Conservation (phyloP, 345 rosid species). For the Melaleuca alternifolia region DNA sequence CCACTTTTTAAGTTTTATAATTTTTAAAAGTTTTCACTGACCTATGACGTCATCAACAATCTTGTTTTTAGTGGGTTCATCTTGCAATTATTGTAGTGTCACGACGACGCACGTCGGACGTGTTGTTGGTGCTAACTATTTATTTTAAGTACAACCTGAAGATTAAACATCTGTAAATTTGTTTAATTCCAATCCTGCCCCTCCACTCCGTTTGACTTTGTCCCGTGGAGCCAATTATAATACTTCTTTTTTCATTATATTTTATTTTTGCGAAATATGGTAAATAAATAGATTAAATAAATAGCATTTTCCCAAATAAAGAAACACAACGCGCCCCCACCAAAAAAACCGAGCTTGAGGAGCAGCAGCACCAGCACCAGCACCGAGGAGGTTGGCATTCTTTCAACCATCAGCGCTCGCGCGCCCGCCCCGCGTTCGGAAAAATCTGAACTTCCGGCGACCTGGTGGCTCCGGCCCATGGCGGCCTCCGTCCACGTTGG, state of each 20-base stretch:
- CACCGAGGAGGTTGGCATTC: neutral
- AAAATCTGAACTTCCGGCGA: neutral
- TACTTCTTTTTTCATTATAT: no score
- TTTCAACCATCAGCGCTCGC: neutral
- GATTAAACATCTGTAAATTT: neutral
- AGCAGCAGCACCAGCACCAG: neutral
- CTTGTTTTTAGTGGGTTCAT: accelerated
- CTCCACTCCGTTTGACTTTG: neutral
- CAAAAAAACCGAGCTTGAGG: neutral
- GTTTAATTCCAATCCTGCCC: neutral
- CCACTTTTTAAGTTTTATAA: neutral
- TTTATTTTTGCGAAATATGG: no score
- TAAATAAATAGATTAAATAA: neutral
- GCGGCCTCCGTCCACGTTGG: conserved; percentile 41
- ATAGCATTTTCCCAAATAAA: neutral
- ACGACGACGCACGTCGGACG: neutral
- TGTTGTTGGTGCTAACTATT: neutral
- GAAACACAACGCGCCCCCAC: neutral
- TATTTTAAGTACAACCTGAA: neutral
- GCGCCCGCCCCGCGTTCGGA: neutral
- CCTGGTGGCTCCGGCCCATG: conserved; percentile 1
- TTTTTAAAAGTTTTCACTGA: neutral
- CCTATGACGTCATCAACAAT: no score
- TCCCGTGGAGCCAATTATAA: neutral
- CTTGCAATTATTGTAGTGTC: neutral